A percentile compares a stretch with the other conserved stretches of the same genome.
Conservation (phyloP, 2,329 filamentous ascomycete genomes). For the Stagonosporopsis cucurbitacearum region DNA sequence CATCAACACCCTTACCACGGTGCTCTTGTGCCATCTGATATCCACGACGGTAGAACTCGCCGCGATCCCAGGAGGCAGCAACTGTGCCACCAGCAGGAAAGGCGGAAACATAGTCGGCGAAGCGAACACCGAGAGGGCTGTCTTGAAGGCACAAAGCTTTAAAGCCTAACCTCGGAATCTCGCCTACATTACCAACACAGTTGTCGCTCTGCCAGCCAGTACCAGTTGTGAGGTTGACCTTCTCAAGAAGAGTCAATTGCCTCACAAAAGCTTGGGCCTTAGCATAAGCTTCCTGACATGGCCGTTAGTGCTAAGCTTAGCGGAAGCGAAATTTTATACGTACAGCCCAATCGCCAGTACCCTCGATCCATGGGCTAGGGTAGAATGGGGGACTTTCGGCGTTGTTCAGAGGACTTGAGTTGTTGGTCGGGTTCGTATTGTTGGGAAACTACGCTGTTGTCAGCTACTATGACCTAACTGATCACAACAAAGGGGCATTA, state of each 20-base stretch:
- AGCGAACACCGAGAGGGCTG: constrained; percentile 79
- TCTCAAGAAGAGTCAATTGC: constrained; percentile 82
- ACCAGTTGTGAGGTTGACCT: constrained; percentile 94
- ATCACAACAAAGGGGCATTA: constrained; percentile 21
- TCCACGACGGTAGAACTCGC: constrained; percentile 72
- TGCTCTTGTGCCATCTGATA: constrained; percentile 78
- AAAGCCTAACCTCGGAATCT: constrained; percentile 73
- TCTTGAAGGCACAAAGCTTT: constrained; percentile 85
- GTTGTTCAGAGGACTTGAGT: constrained; percentile 33
- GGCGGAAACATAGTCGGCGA: constrained; percentile 79
- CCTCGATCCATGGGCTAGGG: constrained; percentile 86
- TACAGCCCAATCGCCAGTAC: constrained; percentile 71
- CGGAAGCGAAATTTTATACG: neutral
- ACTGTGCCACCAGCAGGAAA: constrained; percentile 81
- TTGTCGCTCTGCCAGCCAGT: constrained; percentile 67
- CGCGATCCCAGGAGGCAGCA: constrained; percentile 81
- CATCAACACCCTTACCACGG: constrained; percentile 75
- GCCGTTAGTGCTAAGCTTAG: neutral
- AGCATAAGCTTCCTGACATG: constrained; percentile 65
- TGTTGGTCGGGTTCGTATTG: constrained; percentile 34
- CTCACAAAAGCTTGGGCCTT: constrained; percentile 82
- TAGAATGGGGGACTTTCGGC: constrained; percentile 70
- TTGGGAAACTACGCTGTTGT: constrained; percentile 43
- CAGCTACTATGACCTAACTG: constrained; percentile 32
- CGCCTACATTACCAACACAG: constrained; percentile 73